phyloP scores from a whole-genome alignment of 768 basidiomycete genomes.

The Suillus americanus region DNA sequence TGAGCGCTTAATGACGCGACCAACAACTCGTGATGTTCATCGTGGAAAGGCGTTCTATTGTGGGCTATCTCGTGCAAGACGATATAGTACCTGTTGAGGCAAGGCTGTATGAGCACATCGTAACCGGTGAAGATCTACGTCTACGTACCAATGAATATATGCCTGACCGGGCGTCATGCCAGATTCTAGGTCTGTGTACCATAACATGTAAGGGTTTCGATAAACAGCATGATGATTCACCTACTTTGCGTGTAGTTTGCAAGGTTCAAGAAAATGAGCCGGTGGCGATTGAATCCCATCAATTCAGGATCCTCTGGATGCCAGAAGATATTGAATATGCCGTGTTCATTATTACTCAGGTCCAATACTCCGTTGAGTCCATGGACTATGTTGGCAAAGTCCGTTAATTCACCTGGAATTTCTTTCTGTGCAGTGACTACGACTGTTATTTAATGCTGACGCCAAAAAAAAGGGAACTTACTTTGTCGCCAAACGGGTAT shows the following conservation, averaged over 20 bases:
- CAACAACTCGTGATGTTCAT: slow-evolving; percentile 26
- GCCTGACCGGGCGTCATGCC: not conserved
- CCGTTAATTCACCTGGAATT: not conserved
- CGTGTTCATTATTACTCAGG: not conserved
- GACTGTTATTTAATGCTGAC: not conserved
- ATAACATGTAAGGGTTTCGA: not conserved
- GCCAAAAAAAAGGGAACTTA: not conserved
- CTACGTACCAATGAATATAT: slow-evolving; percentile 1
- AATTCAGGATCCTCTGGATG: slow-evolving; percentile 9
- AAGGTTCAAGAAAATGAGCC: slow-evolving; percentile 15
- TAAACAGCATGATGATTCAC: not conserved
- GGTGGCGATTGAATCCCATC: slow-evolving; percentile 19
- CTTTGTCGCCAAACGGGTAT: not conserved
- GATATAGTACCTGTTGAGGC: slow-evolving; percentile 24
- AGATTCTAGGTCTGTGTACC: not conserved
- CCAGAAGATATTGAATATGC: slow-evolving; percentile 14
- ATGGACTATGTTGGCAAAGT: slow-evolving; percentile 9
- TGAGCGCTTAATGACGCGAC: slow-evolving; percentile 8
- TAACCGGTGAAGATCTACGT: not conserved
- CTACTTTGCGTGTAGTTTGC: slow-evolving; percentile 14
- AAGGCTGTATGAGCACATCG: not conserved
- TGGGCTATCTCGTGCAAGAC: slow-evolving; percentile 29
- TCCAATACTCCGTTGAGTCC: slow-evolving; percentile 10
- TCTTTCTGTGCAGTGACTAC: not conserved
- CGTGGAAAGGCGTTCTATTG: slow-evolving; percentile 22